These are phyloP conservation scores for Hemileccinum impolitum DNA, from an alignment of 768 basidiomycete species.

Conservation along the genomic window DNA sequence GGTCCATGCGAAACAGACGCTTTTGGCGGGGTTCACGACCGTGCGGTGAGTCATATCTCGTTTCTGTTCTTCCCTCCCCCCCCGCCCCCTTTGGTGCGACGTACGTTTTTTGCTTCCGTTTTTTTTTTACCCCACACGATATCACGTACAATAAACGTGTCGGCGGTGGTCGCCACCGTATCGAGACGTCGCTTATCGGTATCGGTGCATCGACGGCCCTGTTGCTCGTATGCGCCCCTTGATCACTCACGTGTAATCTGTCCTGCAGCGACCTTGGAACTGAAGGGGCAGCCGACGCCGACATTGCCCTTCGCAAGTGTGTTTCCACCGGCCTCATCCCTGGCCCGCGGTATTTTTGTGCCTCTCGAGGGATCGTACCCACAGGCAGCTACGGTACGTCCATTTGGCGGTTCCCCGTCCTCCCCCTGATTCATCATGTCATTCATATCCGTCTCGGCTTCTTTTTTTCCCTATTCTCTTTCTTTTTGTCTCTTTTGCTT, in stretches of 20 bases:
- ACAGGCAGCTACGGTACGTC: conserved; percentile 57
- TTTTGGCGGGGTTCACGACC: conserved; percentile 61
- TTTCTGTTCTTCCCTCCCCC: no score
- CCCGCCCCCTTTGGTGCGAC: no score
- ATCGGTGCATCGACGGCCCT: no score
- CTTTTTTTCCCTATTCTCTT: background rate
- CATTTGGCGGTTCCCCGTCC: no score
- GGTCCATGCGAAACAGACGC: conserved; percentile 50
- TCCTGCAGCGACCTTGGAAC: conserved; percentile 62
- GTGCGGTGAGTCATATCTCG: conserved; percentile 42
- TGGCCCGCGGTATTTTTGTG: conserved; percentile 61
- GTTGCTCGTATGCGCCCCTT: no score
- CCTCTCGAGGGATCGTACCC: conserved; percentile 55
- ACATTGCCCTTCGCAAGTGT: conserved; percentile 55
- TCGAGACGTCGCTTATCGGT: conserved; percentile 1
- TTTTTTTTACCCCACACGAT: background rate
- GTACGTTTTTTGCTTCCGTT: no score
- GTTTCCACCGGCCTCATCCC: conserved; percentile 43
- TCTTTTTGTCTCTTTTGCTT: no score
- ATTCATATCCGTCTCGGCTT: conserved; percentile 4
- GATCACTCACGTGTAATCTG: background rate
- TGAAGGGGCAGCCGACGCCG: conserved; percentile 62
- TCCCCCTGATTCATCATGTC: background rate
- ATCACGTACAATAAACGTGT: background rate
- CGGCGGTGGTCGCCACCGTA: background rate